These are phyloP conservation scores for Angomonas deanei DNA, from an alignment of 208 protist genomes.

Conservation along the genomic window DNA sequence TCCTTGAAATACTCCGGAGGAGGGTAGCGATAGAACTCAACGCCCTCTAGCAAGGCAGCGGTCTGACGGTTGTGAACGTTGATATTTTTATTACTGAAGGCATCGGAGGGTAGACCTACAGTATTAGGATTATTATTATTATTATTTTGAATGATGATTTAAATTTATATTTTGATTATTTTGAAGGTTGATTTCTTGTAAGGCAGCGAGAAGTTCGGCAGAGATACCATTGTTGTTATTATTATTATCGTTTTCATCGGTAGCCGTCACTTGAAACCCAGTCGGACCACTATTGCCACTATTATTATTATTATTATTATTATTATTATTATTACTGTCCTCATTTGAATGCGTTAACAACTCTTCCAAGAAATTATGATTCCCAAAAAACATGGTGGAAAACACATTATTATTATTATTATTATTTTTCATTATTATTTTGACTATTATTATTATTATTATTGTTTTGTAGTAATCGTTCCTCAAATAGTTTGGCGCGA, in stretches of 20 bases:
- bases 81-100: constrained; percentile 1
- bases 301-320: neutral
- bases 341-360: no score
- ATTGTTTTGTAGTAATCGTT: no score
- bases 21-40: constrained; percentile 53
- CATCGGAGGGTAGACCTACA: constrained; percentile 1
- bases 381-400: no score
- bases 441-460: no score
- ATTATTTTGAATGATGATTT: neutral
- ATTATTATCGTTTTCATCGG: neutral
- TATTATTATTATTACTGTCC: no score
- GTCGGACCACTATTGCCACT: neutral
- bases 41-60: constrained; percentile 17
- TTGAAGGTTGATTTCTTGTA: neutral
- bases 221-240: constrained; percentile 4
- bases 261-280: neutral
- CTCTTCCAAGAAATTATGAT: no score
- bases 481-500: constrained; percentile 28
- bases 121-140: constrained; percentile 2
- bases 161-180: neutral
- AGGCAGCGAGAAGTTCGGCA: neutral
- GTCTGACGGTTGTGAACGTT: constrained; percentile 1
- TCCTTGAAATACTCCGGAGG: constrained; percentile 37
- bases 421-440: neutral
- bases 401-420: no score